A percentile compares a stretch with the other conserved stretches of the same genome.
Conservation (phyloP, 1,284 basidiomycete genomes). For the Ustilago nuda region DNA sequence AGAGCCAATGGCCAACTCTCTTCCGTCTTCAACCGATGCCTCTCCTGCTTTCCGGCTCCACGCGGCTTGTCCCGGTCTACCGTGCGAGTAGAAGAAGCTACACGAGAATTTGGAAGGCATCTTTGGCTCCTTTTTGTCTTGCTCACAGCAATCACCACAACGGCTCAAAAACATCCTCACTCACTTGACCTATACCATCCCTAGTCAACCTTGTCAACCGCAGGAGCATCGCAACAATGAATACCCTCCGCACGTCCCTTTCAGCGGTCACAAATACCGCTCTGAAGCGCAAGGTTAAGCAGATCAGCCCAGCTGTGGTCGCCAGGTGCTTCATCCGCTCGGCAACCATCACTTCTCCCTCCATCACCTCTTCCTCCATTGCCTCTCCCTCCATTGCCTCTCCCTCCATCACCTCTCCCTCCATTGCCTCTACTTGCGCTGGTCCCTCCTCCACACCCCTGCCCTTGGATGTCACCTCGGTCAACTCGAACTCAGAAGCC, state of each 20-base stretch:
- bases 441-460: conserved; percentile 10
- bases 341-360: neutral
- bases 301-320: conserved; percentile 16
- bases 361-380: conserved; percentile 2
- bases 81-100: conserved; percentile 35
- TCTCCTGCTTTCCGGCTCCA: too few relatives aligned
- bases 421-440: conserved; percentile 14
- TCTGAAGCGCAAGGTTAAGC: conserved; percentile 43
- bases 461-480: neutral
- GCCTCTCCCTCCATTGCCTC: conserved; percentile 3
- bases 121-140: neutral
- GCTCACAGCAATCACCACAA: conserved; percentile 3
- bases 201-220: neutral
- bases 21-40: conserved; percentile 38
- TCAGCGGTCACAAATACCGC: conserved; percentile 18
- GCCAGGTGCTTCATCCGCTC: conserved; percentile 12
- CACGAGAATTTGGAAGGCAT: neutral
- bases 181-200: neutral
- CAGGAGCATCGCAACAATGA: conserved; percentile 11
- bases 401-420: neutral
- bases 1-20: neutral
- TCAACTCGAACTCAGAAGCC: conserved; percentile 55
- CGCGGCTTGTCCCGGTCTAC: neutral
- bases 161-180: neutral
- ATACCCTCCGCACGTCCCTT: conserved; percentile 24